Evolutionary conservation across 768 basidiomycete genomes (phyloP), one percentile per base, ranked within the genome.

Genomic region (Sarcodon sp.): DNA sequence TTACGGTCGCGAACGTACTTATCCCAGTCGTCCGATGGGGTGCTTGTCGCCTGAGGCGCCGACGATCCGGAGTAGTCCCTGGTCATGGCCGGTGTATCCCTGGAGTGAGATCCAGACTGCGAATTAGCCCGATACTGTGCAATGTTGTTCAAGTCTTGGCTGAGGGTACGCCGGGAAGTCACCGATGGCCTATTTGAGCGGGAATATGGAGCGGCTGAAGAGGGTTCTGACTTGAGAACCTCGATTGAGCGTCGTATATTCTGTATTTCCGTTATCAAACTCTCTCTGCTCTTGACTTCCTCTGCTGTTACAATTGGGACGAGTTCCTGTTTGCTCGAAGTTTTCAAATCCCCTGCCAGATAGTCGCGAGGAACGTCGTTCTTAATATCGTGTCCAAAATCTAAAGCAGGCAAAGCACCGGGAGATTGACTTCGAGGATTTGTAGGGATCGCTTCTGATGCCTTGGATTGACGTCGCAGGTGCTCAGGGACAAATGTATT

Each of bases 1-100:
- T 84, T 88, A 48, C 91, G 77, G 45, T 93, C 87, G 41, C 79
- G 79, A 44, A 91, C 73, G 61, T 96, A 94, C 39, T 74, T 65
- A 52, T 93, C 85, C 91, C 91, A 96, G 53, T 86, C 81, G n/a
- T 76, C 71, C 38, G 85, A 79, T 44, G 73, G 75, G 36, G 85
- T 63, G n/a, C 85, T 84, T 5, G 71, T 80, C 55, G 83, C 87
- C 0, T 77, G 81, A 12, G 87, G 83, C 35, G 85, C 72, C 48
- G 72, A 71, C 16, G 13, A 15, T 9, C 39, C 39, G 4, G 21
- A 27, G 4, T 27, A 27, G 21, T 27, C 21, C 21, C 21, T 27
- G 21, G 21, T 27, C 11, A 13, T 27, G 39, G 16, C 27, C 4
- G 39, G 13, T 16, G 39, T 41, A 16, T 27, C 16, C 39, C 5